Evolutionary conservation across 768 basidiomycete species (phyloP).

Genomic region (Psilocybe subaeruginosa): DNA sequence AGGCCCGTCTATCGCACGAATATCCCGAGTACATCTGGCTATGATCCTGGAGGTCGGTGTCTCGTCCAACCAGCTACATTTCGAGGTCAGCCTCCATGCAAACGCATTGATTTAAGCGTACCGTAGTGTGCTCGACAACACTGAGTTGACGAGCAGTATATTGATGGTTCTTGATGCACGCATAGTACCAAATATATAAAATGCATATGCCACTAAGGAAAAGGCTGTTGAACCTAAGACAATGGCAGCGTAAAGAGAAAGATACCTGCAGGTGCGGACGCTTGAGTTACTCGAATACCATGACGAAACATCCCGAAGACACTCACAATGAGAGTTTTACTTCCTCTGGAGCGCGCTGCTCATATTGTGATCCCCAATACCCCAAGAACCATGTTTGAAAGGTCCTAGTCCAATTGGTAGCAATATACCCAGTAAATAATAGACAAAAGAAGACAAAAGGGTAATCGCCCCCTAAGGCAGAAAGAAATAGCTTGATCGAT

Average conservation of each 20-base stretch:
- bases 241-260: constrained; percentile 34
- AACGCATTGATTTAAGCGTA: constrained; percentile 11
- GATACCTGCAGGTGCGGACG: constrained; percentile 39
- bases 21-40: constrained; percentile 25
- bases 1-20: constrained; percentile 48
- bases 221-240: constrained; percentile 1
- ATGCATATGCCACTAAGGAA: constrained; percentile 10
- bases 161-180: constrained; percentile 29
- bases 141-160: constrained; percentile 15
- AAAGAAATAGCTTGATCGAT: constrained; percentile 38
- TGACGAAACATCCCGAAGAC: constrained; percentile 7
- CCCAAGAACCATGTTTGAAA: constrained; percentile 47
- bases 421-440: constrained; percentile 27
- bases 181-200: constrained; percentile 37
- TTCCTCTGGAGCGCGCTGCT: constrained; percentile 30
- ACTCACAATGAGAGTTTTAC: constrained; percentile 41
- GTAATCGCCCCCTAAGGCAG: constrained; percentile 36
- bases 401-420: constrained; percentile 27
- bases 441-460: constrained; percentile 35
- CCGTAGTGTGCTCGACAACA: constrained; percentile 20
- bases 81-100: neutral
- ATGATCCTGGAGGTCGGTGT: constrained; percentile 19
- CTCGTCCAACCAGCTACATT: constrained; percentile 35
- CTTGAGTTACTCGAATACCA: no score
- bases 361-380: constrained; percentile 49